A percentile compares a stretch with the other conserved stretches of the same genome.
These are phyloP conservation scores for Leonotis leonurus DNA, from an alignment of 257 asterid genomes.

Conservation along the genomic window DNA sequence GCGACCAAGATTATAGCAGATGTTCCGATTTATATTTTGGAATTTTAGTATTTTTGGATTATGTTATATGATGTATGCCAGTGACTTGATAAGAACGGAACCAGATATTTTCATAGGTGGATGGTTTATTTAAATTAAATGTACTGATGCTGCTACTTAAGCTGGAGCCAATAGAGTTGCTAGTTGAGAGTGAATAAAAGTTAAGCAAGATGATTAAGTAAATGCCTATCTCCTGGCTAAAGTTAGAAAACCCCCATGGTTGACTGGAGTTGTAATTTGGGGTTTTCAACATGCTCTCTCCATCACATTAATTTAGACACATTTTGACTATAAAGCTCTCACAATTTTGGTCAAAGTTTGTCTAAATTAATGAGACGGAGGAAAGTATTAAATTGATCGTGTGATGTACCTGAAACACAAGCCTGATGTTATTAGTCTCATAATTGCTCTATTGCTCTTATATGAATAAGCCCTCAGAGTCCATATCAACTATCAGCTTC, in stretches of 20 bases:
- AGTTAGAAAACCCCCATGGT: background rate
- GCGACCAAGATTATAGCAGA: conserved; percentile 1
- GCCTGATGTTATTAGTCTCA: conserved; percentile 6
- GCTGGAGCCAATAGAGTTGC: background rate
- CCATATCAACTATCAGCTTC: conserved; percentile 76
- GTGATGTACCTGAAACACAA: conserved; percentile 6
- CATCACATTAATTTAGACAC: no score
- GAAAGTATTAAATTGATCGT: no score
- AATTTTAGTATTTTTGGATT: background rate
- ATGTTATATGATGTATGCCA: background rate
- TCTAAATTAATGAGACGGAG: no score
- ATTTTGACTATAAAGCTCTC: no score
- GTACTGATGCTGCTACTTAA: background rate
- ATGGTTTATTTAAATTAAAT: background rate
- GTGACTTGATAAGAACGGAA: background rate
- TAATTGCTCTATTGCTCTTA: conserved; percentile 5
- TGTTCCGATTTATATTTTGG: background rate
- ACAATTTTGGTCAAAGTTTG: no score
- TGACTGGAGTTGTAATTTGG: background rate
- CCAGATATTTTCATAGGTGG: conserved; percentile 1
- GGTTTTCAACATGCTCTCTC: background rate
- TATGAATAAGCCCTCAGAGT: conserved; percentile 53
- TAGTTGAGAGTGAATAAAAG: background rate
- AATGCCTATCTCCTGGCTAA: background rate
- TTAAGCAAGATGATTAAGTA: background rate